Evolutionary conservation across 371 early-diverging fungal species (phyloP).

Genomic region (Mucor saturninus): DNA sequence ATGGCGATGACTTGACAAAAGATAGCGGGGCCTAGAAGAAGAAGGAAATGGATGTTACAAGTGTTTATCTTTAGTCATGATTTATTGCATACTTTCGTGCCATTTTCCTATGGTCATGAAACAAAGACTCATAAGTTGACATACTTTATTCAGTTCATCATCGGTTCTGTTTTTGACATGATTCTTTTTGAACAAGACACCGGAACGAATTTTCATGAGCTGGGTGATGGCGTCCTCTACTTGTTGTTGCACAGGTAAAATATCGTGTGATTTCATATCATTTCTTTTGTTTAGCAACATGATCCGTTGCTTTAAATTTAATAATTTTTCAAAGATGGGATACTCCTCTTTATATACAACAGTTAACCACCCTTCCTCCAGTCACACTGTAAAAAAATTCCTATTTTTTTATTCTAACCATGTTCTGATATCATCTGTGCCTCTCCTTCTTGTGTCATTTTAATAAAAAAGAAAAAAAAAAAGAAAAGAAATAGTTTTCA

Average conservation of each 20-base stretch:
- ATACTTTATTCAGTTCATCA: constrained; percentile 18
- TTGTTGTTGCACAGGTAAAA: constrained; percentile 4
- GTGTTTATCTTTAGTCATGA: too few relatives aligned
- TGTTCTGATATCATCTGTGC: constrained; percentile 9
- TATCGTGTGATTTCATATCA: neutral
- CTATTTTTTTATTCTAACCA: constrained; percentile 7
- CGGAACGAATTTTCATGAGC: constrained; percentile 4
- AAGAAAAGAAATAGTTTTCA: neutral
- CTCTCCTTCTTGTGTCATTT: neutral
- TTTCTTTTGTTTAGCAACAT: constrained; percentile 8
- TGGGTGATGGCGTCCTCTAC: constrained; percentile 9
- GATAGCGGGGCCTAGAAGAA: constrained; percentile 10
- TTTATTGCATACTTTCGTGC: constrained; percentile 10
- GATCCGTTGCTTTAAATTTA: constrained; percentile 8
- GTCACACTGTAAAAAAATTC: too few relatives aligned
- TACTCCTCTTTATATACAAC: constrained; percentile 3
- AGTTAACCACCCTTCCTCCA: neutral
- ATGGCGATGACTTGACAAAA: constrained; percentile 18
- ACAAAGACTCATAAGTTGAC: constrained; percentile 16
- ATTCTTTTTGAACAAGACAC: constrained; percentile 7
- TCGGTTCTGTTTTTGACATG: constrained; percentile 17
- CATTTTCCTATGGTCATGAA: constrained; percentile 19
- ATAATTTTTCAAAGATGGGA: constrained; percentile 9
- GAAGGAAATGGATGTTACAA: neutral
- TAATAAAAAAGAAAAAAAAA: constrained; percentile 1